Base-by-base conservation (phyloP, 2,329 filamentous ascomycete species). In the Aureobasidium vineae region DNA sequence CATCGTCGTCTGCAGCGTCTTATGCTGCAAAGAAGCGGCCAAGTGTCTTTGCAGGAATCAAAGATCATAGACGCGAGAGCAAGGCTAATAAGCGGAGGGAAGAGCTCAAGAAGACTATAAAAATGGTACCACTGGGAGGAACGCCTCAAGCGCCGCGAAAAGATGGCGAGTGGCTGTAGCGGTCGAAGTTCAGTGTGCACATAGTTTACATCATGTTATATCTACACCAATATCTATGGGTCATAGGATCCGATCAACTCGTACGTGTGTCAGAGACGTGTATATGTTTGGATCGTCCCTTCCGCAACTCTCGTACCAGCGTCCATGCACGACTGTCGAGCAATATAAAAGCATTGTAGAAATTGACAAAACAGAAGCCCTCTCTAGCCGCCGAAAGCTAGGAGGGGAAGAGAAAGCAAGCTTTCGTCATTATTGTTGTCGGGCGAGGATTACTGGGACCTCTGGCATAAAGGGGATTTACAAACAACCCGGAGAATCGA, bases 51-150 rank as follows among this genome's bases (percentile, higher is more conserved):
- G 23, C 53, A 7, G 43, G 31, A 2, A 38, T 53, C 36, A 67
- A 49, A 23, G 63, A 64, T 43, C 59, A 49, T n/a, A 63, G 67
- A 15, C 57, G 66, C 16, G 69, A 71, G 54, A 65, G 64, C 31
- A 70, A 63, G 61, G 73, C 71, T 40, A 69, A 73, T 67, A 74
- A 71, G 68, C 69, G 74, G 63, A 69, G 73, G 56, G 70, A 71
- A 66, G 73, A 75, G 33, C 66, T 77, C 65, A 75, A 74, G 72
- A 73, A 68, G 67, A 70, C 70, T 57, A 77, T 77, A 57, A 70
- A 68, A 59, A 70, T 76, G 56, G 70, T 75, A 36, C 70, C 70
- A n/a, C 49, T 52, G 16, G 49, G 28, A 31, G 49, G 49, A n/a
- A 26, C 16, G 28, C 26, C 49, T 52, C 16, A 31, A 52, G 16